Conservation (phyloP, 345 rosid species). For the Citrus glauca region DNA sequence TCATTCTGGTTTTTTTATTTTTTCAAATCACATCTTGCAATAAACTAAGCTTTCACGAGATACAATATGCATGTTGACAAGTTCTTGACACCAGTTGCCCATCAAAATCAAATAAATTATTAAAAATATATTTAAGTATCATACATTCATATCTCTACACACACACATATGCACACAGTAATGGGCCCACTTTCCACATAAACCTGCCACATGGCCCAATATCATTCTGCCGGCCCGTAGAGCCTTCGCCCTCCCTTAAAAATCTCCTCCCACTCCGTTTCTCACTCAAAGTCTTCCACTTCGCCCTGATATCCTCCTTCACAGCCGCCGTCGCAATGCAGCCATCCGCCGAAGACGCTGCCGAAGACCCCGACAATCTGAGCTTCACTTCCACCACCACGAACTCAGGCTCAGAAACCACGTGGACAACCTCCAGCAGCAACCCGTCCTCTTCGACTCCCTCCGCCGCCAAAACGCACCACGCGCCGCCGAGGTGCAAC, state of each 20-base stretch:
- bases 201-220: conserved; percentile 33
- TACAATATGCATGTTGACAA: not conserved
- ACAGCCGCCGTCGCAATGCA: conserved; percentile 20
- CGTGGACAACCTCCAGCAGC: conserved; percentile 27
- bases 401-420: conserved; percentile 37
- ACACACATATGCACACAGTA: too few relatives aligned
- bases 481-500: conserved; percentile 38
- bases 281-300: not conserved
- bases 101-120: not conserved
- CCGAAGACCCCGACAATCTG: conserved; percentile 38
- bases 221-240: conserved; percentile 39
- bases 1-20: not conserved
- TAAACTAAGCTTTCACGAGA: not conserved
- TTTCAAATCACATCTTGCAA: not conserved
- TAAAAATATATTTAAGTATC: not conserved
- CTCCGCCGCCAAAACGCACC: conserved; percentile 30
- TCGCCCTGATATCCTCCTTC: conserved; percentile 8
- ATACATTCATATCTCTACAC: not conserved
- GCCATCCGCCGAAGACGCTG: conserved; percentile 18
- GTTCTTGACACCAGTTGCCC: not conserved
- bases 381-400: conserved; percentile 41
- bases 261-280: not conserved
- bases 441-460: conserved; percentile 9
- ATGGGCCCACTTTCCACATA: conserved; percentile 18
- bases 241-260: conserved; percentile 5